Percentiles rank a stretch among this genome's conserved stretches.
phyloP scores from a whole-genome alignment of 495 filamentous ascomycete species.

The Neurospora sp. region DNA sequence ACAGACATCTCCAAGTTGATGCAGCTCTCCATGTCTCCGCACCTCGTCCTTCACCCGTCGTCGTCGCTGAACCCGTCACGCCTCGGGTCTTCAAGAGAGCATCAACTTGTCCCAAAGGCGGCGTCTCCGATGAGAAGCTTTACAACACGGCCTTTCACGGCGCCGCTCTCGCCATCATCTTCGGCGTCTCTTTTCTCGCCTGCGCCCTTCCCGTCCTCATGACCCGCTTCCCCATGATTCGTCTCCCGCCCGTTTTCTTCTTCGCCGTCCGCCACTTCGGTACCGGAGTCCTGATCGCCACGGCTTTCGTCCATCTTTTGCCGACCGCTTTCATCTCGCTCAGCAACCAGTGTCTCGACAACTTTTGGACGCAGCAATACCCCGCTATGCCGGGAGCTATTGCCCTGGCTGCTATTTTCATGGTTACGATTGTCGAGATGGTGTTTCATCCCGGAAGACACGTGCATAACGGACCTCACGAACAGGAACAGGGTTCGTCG shows the following conservation, averaged over 20 bases:
- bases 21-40: neutral
- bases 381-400: conserved; percentile 69
- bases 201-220: conserved; percentile 50
- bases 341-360: conserved; percentile 67
- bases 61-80: neutral
- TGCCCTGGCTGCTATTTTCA: conserved; percentile 64
- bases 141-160: conserved; percentile 65
- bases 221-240: conserved; percentile 32
- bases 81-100: neutral
- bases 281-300: conserved; percentile 75
- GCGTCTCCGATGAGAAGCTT: conserved; percentile 20
- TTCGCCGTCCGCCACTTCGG: conserved; percentile 75
- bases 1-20: neutral
- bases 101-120: conserved; percentile 1
- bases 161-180: conserved; percentile 62
- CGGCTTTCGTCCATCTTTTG: conserved; percentile 77
- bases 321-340: conserved; percentile 75
- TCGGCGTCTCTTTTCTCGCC: conserved; percentile 55
- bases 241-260: conserved; percentile 42
- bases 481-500: conserved; percentile 26
- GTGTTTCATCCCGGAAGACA: conserved; percentile 47
- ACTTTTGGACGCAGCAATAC: conserved; percentile 63
- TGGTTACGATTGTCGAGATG: conserved; percentile 67
- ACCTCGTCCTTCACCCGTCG: neutral
- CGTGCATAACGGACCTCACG: conserved; percentile 26